phyloP scores from a whole-genome alignment of 164 flowering plant genomes.

The Aristolochia contorta region DNA sequence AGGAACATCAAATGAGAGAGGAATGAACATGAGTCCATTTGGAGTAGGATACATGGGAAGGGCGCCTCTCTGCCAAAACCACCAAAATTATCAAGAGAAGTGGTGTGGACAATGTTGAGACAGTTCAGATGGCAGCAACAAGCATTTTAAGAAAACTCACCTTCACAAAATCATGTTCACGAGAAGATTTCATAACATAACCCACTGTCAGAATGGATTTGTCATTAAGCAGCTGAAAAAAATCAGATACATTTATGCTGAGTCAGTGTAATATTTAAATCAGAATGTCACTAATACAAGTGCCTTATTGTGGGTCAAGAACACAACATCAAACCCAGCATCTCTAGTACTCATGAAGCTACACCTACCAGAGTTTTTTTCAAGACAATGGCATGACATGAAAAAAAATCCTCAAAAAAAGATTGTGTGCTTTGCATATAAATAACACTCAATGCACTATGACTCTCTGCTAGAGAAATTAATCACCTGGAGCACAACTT shows the following conservation, averaged over 20 bases:
- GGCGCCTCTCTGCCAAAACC: conserved; percentile 77
- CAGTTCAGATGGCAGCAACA: neutral
- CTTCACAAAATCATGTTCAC: conserved; percentile 88
- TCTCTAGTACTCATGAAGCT: neutral
- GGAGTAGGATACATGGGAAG: conserved; percentile 66
- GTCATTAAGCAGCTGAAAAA: conserved; percentile 40
- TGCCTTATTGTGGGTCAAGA: no score
- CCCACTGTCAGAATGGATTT: conserved; percentile 37
- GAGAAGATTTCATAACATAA: conserved; percentile 86
- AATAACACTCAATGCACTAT: neutral
- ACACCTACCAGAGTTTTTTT: neutral
- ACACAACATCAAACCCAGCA: neutral
- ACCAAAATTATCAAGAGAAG: conserved; percentile 4
- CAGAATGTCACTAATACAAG: neutral
- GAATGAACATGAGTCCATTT: conserved; percentile 72
- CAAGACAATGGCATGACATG: neutral
- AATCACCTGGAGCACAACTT: neutral
- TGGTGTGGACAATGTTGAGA: neutral
- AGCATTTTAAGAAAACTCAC: conserved; percentile 23
- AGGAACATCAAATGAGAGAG: conserved; percentile 56
- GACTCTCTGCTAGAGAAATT: neutral
- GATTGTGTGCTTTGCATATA: neutral
- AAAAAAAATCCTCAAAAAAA: neutral
- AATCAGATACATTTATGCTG: neutral
- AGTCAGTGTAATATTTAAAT: neutral